These are phyloP conservation scores for Jatropha multifida DNA, from an alignment of 441 rosid species.

Conservation along the genomic window DNA sequence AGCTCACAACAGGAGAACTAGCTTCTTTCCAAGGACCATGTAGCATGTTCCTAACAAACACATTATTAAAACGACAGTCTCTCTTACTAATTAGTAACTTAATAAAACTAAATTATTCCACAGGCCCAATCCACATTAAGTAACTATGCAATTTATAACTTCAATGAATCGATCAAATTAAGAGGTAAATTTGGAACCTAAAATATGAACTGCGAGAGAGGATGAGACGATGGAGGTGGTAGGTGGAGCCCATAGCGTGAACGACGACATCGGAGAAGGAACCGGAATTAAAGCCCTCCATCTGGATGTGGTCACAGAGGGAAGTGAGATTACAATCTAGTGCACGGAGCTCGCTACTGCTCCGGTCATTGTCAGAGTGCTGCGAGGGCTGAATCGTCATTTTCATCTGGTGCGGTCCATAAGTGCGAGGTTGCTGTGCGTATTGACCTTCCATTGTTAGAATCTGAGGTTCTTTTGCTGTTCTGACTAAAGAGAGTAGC, in stretches of 20 bases:
- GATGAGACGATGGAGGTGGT: slow-evolving; percentile 86
- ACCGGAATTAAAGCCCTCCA: slow-evolving; percentile 81
- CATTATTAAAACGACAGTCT: background rate
- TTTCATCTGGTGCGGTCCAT: slow-evolving; percentile 45
- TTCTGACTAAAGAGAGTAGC: background rate
- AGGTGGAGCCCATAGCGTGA: slow-evolving; percentile 80
- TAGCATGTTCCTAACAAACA: slow-evolving; percentile 73
- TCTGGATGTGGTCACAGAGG: slow-evolving; percentile 88
- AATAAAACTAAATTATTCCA: too few relatives aligned
- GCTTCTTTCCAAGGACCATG: slow-evolving; percentile 99
- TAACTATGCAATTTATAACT: background rate
- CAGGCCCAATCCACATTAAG: too few relatives aligned
- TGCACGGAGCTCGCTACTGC: slow-evolving; percentile 65
- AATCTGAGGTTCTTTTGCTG: background rate
- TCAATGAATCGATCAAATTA: background rate
- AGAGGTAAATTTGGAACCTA: slow-evolving; percentile 41
- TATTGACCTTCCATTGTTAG: slow-evolving; percentile 17
- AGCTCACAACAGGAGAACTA: slow-evolving; percentile 63
- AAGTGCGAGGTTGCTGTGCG: slow-evolving; percentile 34
- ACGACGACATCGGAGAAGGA: slow-evolving; percentile 88
- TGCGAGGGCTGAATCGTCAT: slow-evolving; percentile 47
- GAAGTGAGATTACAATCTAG: slow-evolving; percentile 81
- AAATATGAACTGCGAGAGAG: slow-evolving; percentile 97
- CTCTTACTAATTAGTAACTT: background rate
- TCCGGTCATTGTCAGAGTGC: slow-evolving; percentile 66